These are phyloP conservation scores for Pyrus communis DNA, from an alignment of 306 rosid species.

Conservation along the genomic window DNA sequence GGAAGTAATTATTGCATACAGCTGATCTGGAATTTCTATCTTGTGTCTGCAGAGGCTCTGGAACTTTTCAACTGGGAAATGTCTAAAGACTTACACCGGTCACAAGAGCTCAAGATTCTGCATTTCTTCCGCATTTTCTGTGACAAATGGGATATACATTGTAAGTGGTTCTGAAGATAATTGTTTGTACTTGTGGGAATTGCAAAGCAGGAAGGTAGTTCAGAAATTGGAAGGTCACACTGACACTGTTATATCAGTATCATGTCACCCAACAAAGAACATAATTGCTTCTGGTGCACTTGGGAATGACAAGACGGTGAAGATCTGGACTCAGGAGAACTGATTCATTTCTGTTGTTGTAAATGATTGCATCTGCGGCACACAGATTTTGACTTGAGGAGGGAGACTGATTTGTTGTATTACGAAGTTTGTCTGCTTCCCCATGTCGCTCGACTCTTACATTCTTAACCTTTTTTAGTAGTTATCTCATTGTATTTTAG, in stretches of 20 bases:
- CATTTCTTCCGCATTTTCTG: slow-evolving; percentile 71
- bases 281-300: slow-evolving; percentile 95
- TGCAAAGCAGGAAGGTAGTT: slow-evolving; percentile 66
- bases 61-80: slow-evolving; percentile 89
- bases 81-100: slow-evolving; percentile 76
- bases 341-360: slow-evolving; percentile 17
- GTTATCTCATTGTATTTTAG: not conserved
- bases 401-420: not conserved
- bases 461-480: not conserved
- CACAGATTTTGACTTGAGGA: not conserved
- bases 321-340: slow-evolving; percentile 81
- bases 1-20: not conserved
- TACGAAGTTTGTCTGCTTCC: not conserved
- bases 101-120: slow-evolving; percentile 84
- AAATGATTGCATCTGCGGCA: not conserved
- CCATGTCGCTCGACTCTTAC: not conserved
- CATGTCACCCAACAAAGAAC: slow-evolving; percentile 85
- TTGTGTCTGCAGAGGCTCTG: slow-evolving; percentile 66
- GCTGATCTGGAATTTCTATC: not conserved
- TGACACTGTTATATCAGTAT: slow-evolving; percentile 75
- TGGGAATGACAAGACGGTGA: slow-evolving; percentile 80
- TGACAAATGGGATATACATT: slow-evolving; percentile 77
- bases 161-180: slow-evolving; percentile 93
- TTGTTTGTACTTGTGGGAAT: slow-evolving; percentile 75
- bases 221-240: slow-evolving; percentile 98